Evolutionary conservation across 306 rosid genomes (phyloP).

Genomic region (Medicago truncatula): MtrunA17r5.0-ANR NC_053043.1:47154001-47154500

Average conservation of each 20-base stretch:
- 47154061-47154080: constrained; percentile 69
- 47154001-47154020: constrained; percentile 81
- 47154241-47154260: constrained; percentile 85
- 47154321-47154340: constrained; percentile 85
- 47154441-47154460: constrained; percentile 96
- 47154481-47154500: constrained; percentile 88
- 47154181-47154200: constrained; percentile 87
- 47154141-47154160: constrained; percentile 92
- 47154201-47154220: constrained; percentile 91
- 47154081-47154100: constrained; percentile 76
- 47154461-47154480: constrained; percentile 89
- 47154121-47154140: constrained; percentile 96
- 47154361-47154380: constrained; percentile 93
- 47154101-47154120: constrained; percentile 77
- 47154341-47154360: constrained; percentile 88
- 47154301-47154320: constrained; percentile 89
- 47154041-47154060: constrained; percentile 82
- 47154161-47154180: constrained; percentile 83
- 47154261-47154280: constrained; percentile 95
- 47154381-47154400: constrained; percentile 90
- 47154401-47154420: constrained; percentile 91
- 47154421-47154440: constrained; percentile 87
- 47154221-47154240: constrained; percentile 88
- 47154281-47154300: constrained; percentile 87
- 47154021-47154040: constrained; percentile 93